These are phyloP conservation scores for Musa beccarii DNA, from an alignment of 176 grass and related monocot genomes.

Conservation along the genomic window DNA sequence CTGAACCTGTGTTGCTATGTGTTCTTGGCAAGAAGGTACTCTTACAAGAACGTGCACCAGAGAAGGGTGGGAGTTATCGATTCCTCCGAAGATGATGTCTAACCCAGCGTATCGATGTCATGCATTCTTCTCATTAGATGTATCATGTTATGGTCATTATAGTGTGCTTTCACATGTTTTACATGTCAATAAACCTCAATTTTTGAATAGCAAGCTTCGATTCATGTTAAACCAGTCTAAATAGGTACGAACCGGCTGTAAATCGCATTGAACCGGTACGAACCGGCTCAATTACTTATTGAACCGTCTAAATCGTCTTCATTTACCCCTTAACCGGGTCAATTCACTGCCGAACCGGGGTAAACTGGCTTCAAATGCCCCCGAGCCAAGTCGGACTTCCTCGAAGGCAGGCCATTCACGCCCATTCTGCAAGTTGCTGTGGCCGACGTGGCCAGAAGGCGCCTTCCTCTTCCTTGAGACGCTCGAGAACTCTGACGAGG, in stretches of 20 bases:
- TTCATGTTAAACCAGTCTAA: too few species aligned
- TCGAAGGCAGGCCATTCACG: slow-evolving; percentile 41
- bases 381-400: slow-evolving; percentile 28
- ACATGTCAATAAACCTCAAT: too few species aligned
- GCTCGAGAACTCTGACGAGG: slow-evolving; percentile 37
- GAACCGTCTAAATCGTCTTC: too few species aligned
- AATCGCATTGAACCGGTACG: too few species aligned
- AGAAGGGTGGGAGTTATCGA: slow-evolving; percentile 12
- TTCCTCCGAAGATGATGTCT: background rate
- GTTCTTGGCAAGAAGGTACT: slow-evolving; percentile 39
- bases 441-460: slow-evolving; percentile 43
- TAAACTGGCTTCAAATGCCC: background rate
- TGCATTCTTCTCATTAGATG: too few species aligned
- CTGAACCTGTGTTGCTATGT: slow-evolving; percentile 49
- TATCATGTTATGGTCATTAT: too few species aligned
- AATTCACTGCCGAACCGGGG: too few species aligned
- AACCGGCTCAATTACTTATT: too few species aligned
- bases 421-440: slow-evolving; percentile 39
- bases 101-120: background rate
- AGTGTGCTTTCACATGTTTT: too few species aligned
- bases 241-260: too few species aligned
- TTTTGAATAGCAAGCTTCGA: too few species aligned
- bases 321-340: too few species aligned
- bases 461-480: slow-evolving; percentile 26
- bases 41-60: slow-evolving; percentile 56